phyloP scores from a whole-genome alignment of 768 basidiomycete species.

The Kondoa malvinella region DNA sequence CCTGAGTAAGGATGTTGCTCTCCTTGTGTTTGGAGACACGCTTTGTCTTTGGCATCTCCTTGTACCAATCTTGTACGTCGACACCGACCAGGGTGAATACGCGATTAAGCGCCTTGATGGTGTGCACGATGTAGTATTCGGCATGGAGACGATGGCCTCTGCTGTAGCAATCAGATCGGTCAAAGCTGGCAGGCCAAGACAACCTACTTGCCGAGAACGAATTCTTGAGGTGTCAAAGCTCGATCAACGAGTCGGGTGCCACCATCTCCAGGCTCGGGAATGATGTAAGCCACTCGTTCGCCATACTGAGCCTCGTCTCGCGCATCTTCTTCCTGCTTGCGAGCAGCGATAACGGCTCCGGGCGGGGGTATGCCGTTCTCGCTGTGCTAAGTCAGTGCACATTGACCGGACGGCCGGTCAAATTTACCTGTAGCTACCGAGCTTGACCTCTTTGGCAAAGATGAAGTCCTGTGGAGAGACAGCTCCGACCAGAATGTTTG shows the following conservation, averaged over 20 bases:
- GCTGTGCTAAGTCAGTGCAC: constrained; percentile 34
- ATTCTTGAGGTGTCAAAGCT: constrained; percentile 55
- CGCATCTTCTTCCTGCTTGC: constrained; percentile 53
- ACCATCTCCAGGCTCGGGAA: constrained; percentile 46
- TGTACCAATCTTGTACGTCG: constrained; percentile 69
- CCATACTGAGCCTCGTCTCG: constrained; percentile 78
- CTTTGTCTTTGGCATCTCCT: constrained; percentile 47
- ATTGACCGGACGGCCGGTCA: background rate
- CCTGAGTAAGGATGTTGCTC: background rate
- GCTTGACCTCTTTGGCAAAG: constrained; percentile 58
- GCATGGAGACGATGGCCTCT: constrained; percentile 47
- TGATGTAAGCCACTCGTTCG: constrained; percentile 82
- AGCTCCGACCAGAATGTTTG: constrained; percentile 60
- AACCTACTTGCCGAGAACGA: constrained; percentile 44
- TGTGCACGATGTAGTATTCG: constrained; percentile 69
- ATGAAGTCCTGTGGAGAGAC: constrained; percentile 82
- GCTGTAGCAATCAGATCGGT: background rate
- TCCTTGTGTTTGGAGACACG: constrained; percentile 9
- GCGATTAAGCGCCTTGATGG: constrained; percentile 77
- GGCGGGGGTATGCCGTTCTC: constrained; percentile 73
- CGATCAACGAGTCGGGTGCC: constrained; percentile 54
- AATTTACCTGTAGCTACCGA: constrained; percentile 79
- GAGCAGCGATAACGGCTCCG: constrained; percentile 72
- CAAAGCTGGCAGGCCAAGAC: background rate
- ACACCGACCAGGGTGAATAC: constrained; percentile 83